A percentile compares a stretch with the other conserved stretches of the same genome.
These are phyloP conservation scores for Didymella sp. DNA, from an alignment of 2,329 filamentous ascomycete genomes.

Conservation along the genomic window DNA sequence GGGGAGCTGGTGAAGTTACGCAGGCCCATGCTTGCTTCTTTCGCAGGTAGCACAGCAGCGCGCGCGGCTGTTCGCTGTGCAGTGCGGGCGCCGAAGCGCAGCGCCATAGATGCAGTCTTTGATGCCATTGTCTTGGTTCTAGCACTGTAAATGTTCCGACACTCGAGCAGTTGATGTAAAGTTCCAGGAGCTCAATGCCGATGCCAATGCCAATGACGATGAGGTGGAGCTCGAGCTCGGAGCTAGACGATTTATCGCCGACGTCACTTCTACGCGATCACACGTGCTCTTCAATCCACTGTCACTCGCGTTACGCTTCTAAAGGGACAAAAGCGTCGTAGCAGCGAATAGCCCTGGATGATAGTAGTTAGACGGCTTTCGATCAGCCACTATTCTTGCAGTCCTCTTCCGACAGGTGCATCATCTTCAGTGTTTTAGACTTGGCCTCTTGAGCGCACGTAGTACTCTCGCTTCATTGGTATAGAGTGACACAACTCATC, in stretches of 20 bases:
- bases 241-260: conserved; percentile 28
- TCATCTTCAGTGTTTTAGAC: too few relatives aligned
- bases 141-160: too few relatives aligned
- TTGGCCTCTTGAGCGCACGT: too few relatives aligned
- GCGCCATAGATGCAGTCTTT: conserved; percentile 2
- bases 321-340: neutral
- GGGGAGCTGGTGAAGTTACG: conserved; percentile 9
- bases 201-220: conserved; percentile 17
- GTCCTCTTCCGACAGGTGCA: too few relatives aligned
- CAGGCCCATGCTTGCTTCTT: conserved; percentile 18
- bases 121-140: conserved; percentile 6
- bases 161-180: neutral
- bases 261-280: conserved; percentile 30
- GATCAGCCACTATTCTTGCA: too few relatives aligned
- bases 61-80: conserved; percentile 8
- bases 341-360: neutral
- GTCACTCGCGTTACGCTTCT: too few relatives aligned
- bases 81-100: conserved; percentile 14
- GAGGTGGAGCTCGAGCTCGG: conserved; percentile 26
- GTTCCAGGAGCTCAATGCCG: neutral
- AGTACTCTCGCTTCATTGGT: too few relatives aligned
- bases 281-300: conserved; percentile 13
- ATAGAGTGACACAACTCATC: neutral
- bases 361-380: too few relatives aligned
- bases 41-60: conserved; percentile 15